These are phyloP conservation scores for Neobulgaria alba DNA, from an alignment of 2,329 filamentous ascomycete genomes.

Conservation along the genomic window DNA sequence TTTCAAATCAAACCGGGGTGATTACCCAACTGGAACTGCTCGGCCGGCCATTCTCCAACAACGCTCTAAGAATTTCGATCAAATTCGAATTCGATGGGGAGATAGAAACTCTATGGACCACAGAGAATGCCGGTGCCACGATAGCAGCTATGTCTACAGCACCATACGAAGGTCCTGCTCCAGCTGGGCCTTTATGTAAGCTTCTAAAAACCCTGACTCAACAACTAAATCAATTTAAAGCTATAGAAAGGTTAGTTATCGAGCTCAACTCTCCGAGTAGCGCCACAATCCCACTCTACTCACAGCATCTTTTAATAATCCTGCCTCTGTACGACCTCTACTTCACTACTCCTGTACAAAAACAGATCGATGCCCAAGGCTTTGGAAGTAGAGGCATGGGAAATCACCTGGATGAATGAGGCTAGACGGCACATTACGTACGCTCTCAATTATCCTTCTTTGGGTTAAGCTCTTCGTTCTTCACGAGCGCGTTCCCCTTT, in stretches of 20 bases:
- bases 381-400: too few relatives aligned
- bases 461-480: too few relatives aligned
- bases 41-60: slow-evolving; percentile 8
- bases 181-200: not conserved
- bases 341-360: too few relatives aligned
- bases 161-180: not conserved
- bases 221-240: not conserved
- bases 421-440: too few relatives aligned
- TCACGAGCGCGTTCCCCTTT: too few relatives aligned
- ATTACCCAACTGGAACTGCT: slow-evolving; percentile 11
- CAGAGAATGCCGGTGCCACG: not conserved
- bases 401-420: too few relatives aligned
- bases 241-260: not conserved
- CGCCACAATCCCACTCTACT: not conserved
- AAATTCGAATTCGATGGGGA: slow-evolving; percentile 16
- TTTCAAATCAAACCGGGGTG: slow-evolving; percentile 2
- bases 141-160: not conserved
- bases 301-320: not conserved
- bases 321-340: not conserved
- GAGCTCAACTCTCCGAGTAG: not conserved
- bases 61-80: slow-evolving; percentile 11
- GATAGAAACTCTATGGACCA: not conserved
- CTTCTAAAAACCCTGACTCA: not conserved
- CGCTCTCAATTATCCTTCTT: too few relatives aligned
- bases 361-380: too few relatives aligned